phyloP scores from a whole-genome alignment of 177 flowering plant species.

The Vitis hybrid region DNA sequence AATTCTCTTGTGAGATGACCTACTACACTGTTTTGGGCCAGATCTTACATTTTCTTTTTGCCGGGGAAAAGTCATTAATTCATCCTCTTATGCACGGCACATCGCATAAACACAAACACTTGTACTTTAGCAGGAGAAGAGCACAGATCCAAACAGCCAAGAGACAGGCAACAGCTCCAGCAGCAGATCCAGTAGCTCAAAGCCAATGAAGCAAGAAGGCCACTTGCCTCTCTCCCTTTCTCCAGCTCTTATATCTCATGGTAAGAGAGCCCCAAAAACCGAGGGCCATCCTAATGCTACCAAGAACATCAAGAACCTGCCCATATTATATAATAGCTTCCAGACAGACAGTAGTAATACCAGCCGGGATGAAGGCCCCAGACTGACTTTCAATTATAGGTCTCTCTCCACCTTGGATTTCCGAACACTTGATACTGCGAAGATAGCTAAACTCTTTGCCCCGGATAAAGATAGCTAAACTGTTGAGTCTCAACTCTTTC shows the following conservation, averaged over 20 bases:
- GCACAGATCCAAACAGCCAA: slow-evolving; percentile 17
- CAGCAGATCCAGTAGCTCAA: slow-evolving; percentile 11
- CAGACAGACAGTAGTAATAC: slow-evolving; percentile 20
- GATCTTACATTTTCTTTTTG: neutral
- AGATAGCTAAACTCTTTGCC: slow-evolving; percentile 30
- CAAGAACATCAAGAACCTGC: slow-evolving; percentile 47
- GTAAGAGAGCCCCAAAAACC: slow-evolving; percentile 23
- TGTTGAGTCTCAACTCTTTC: neutral
- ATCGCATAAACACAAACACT: neutral
- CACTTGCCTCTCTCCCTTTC: slow-evolving; percentile 26
- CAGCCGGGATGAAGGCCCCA: slow-evolving; percentile 25
- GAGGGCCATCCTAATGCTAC: slow-evolving; percentile 51
- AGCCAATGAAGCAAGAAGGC: slow-evolving; percentile 8
- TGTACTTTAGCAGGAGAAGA: slow-evolving; percentile 18
- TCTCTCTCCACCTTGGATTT: slow-evolving; percentile 47
- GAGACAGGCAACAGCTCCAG: slow-evolving; percentile 15
- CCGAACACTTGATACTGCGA: slow-evolving; percentile 30
- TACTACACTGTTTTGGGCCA: too few relatives aligned
- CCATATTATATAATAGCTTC: slow-evolving; percentile 29
- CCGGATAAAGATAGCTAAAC: slow-evolving; percentile 10
- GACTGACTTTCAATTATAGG: slow-evolving; percentile 21
- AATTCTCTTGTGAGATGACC: too few relatives aligned
- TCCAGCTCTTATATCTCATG: slow-evolving; percentile 16
- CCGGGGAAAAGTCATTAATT: too few relatives aligned
- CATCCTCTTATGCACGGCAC: too few relatives aligned